Percentiles rank a stretch among this genome's conserved stretches.
Conservation (phyloP, 106 monocot species). For the Xerophyta viscosa region DNA sequence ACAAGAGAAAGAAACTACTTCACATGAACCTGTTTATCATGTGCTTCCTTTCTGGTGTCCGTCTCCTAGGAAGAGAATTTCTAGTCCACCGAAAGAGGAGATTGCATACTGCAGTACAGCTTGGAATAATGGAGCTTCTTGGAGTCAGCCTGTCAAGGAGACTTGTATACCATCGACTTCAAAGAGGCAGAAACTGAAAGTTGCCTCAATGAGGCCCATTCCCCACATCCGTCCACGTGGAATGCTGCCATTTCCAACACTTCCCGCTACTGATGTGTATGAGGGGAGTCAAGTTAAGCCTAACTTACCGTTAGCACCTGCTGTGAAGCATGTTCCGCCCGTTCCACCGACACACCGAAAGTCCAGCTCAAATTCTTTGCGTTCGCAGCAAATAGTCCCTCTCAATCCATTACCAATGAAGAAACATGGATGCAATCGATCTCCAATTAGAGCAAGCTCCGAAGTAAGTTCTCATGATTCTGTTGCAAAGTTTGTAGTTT, state of each 20-base stretch:
- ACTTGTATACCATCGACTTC: slow-evolving; percentile 1
- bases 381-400: slow-evolving; percentile 56
- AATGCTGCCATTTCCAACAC: slow-evolving; percentile 45
- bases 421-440: slow-evolving; percentile 70
- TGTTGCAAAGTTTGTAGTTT: neutral
- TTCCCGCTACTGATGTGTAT: slow-evolving; percentile 15
- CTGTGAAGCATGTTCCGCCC: slow-evolving; percentile 26
- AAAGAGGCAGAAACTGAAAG: slow-evolving; percentile 23
- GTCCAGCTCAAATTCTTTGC: slow-evolving; percentile 47
- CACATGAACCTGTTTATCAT: slow-evolving; percentile 7
- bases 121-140: slow-evolving; percentile 20
- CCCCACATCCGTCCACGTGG: slow-evolving; percentile 50
- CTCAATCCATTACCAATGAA: slow-evolving; percentile 83
- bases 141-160: slow-evolving; percentile 8
- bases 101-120: neutral
- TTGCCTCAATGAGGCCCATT: slow-evolving; percentile 66
- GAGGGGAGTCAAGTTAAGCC: slow-evolving; percentile 40
- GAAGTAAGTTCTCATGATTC: slow-evolving; percentile 36
- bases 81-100: slow-evolving; percentile 22
- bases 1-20: slow-evolving; percentile 22
- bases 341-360: slow-evolving; percentile 52
- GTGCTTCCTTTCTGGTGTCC: slow-evolving; percentile 44
- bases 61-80: slow-evolving; percentile 29
- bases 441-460: slow-evolving; percentile 60
- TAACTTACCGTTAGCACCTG: slow-evolving; percentile 17